These are phyloP conservation scores for Xerocomellus chrysenteron DNA, from an alignment of 768 basidiomycete genomes.

Conservation along the genomic window DNA sequence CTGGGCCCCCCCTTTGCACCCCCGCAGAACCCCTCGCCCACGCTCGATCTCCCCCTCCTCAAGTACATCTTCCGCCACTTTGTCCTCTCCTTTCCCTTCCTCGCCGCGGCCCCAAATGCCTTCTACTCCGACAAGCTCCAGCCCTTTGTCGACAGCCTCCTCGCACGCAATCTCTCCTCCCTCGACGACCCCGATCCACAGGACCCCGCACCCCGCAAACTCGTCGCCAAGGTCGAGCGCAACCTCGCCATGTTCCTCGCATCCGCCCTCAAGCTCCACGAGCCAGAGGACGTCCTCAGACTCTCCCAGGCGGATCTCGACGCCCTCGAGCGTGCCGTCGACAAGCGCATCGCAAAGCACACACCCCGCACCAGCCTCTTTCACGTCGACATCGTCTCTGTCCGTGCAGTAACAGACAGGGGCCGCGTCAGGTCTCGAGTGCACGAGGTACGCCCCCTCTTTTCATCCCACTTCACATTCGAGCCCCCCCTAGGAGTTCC, in stretches of 20 bases:
- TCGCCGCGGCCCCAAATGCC: conserved; percentile 81
- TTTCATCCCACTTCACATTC: not conserved
- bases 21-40: conserved; percentile 55
- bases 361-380: conserved; percentile 57
- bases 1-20: conserved; percentile 87
- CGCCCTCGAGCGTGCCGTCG: conserved; percentile 69
- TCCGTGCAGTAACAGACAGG: conserved; percentile 80
- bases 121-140: conserved; percentile 96
- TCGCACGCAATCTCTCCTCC: conserved; percentile 75
- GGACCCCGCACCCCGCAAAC: conserved; percentile 60
- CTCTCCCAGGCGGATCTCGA: conserved; percentile 83
- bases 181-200: conserved; percentile 61
- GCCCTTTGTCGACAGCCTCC: conserved; percentile 82
- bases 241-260: conserved; percentile 81
- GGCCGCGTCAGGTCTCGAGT: conserved; percentile 80
- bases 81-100: conserved; percentile 93
- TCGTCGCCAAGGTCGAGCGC: conserved; percentile 79
- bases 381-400: conserved; percentile 88
- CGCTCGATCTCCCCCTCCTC: conserved; percentile 81
- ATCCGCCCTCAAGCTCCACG: conserved; percentile 77
- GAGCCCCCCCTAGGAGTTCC: conserved; percentile 71
- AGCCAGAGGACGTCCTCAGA: conserved; percentile 87
- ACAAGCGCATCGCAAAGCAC: conserved; percentile 55
- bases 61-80: conserved; percentile 91
- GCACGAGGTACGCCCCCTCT: conserved; percentile 67